Conservation (phyloP, 2,329 filamentous ascomycete genomes). For the Anisogramma anomala region DNA sequence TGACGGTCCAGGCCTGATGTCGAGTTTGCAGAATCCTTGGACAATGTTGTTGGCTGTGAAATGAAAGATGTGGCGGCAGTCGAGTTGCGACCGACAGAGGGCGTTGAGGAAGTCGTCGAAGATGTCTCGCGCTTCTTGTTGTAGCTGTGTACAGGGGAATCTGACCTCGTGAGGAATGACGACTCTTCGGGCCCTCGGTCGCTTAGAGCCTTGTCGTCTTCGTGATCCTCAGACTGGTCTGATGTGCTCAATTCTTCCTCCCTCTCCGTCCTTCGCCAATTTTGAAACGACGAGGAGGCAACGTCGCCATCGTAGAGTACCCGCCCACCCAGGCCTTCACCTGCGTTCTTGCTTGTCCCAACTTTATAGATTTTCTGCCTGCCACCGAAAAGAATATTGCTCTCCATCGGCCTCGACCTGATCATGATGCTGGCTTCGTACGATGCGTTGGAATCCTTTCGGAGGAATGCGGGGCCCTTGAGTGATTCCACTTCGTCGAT, state of each 20-base stretch:
- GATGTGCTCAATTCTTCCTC: constrained; percentile 28
- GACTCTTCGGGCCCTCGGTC: constrained; percentile 24
- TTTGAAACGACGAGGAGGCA: constrained; percentile 71
- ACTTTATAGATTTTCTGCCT: constrained; percentile 94
- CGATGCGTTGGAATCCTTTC: constrained; percentile 54
- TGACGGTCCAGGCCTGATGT: constrained; percentile 46
- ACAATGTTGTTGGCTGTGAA: constrained; percentile 51
- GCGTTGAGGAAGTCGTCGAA: constrained; percentile 65
- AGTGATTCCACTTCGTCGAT: constrained; percentile 88
- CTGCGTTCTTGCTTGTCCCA: constrained; percentile 35
- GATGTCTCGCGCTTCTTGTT: constrained; percentile 74
- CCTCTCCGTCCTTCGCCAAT: constrained; percentile 51
- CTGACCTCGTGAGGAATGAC: constrained; percentile 29
- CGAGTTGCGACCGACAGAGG: constrained; percentile 60
- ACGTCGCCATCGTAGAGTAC: constrained; percentile 82
- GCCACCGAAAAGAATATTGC: constrained; percentile 88
- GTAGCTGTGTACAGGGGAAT: constrained; percentile 50
- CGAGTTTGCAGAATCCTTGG: constrained; percentile 36
- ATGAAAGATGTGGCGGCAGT: constrained; percentile 80
- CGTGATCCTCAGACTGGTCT: constrained; percentile 29
- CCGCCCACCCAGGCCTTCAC: constrained; percentile 48
- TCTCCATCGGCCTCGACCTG: constrained; percentile 69
- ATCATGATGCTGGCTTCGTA: constrained; percentile 72
- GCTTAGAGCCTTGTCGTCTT: constrained; percentile 25
- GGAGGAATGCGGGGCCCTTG: constrained; percentile 43